Base-by-base conservation (phyloP, 768 basidiomycete species). In the Suillus hirtellus region DNA sequence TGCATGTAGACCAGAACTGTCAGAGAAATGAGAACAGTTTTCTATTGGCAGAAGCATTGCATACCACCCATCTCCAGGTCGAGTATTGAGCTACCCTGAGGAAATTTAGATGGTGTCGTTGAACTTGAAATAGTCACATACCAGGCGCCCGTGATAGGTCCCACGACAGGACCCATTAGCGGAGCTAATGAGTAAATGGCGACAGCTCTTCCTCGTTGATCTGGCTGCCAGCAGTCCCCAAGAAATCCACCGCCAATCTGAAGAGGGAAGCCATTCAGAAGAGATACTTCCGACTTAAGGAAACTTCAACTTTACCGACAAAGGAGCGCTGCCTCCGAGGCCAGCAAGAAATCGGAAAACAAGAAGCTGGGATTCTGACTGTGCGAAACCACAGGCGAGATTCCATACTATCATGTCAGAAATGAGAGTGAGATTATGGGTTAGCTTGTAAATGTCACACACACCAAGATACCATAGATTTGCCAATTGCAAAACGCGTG, bases 61-160 rank as follows among this genome's bases (percentile, higher is more conserved):
- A 47, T 72, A 84, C 85, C 37, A 89, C 88, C 89, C 88, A 90
- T 71, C 87, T 77, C 89, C 89, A 91, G 0, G 86, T 86, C 0
- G 87, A 82, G 43, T 75, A 77, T 47, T 89, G 77, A 0, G 85
- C 84, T 34, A 92, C 83, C 78, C 66, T 17, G 67, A 70, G 14
- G 70, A 66, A 38, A 38, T 58, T 52, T 31, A 52, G 19, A 24
- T 24, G 14, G 15, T 2, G 21, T 34, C 10, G 2, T 53, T 53
- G 15, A 53, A 53, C 17, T 37, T 7, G 8, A 24, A 7, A 12
- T 4, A 3, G 27, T 9, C 19, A 72, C 75, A 47, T 49, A 82
- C 84, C 86, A 89, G 27, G 84, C 85, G 5, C 87, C 88, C 27
- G 84, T 83, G 3, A 86, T 74, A 1, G 88, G 88, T 1, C 87